Base-by-base conservation (phyloP, 78 protist species). In the Mantamonas sphyraenae region DNA sequence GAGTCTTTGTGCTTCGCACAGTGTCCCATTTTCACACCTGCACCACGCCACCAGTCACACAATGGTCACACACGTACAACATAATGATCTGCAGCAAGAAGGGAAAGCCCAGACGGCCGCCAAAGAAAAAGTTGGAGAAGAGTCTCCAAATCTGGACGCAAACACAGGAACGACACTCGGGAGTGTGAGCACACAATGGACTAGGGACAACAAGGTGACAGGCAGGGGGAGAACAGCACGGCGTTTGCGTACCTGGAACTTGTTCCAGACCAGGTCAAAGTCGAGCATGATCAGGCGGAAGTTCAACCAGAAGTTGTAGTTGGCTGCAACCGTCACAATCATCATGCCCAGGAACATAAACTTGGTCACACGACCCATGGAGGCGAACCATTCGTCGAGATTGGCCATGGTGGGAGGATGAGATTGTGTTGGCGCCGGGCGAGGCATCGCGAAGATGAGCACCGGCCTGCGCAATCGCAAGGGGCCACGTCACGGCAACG, bases 201-300 rank as follows among this genome's bases (percentile, higher is more conserved):
- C 47, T 5, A 5, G 22, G 10, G 22, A 42, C 47, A 42, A 10
- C 22, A 5, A 10, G 47, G 5, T 10, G 47, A 5, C 47, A 12
- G 5, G 47, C 10, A 5, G 47, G 5, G 22, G 47, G 47, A 5
- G 47, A 42, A 10, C 10, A 12, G 47, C 22, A 10, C 22, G 16
- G 20, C 16, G 8, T n/a, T 14, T 16, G 51, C 50, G 14, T 45
- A 30, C 64, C n/a, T 59, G 39, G 64, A 59, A 59, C 14, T 19
- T 19, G 24, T 31, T 14, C 33, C 22, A 42, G 73, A 67, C 26
- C 34, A 8, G 31, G 14, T 53, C 60, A 57, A 26, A 26, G 20
- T 38, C 40, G n/a, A 67, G 73, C 24, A 67, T 12, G 56, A 67
- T 47, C 28, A 67, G 12, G 0, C 73, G 61, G n/a, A 67, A 67